Evolutionary conservation across 2,329 filamentous ascomycete genomes (phyloP), one percentile per base, ranked within the genome.

Genomic region (Fusarium sp.): DNA sequence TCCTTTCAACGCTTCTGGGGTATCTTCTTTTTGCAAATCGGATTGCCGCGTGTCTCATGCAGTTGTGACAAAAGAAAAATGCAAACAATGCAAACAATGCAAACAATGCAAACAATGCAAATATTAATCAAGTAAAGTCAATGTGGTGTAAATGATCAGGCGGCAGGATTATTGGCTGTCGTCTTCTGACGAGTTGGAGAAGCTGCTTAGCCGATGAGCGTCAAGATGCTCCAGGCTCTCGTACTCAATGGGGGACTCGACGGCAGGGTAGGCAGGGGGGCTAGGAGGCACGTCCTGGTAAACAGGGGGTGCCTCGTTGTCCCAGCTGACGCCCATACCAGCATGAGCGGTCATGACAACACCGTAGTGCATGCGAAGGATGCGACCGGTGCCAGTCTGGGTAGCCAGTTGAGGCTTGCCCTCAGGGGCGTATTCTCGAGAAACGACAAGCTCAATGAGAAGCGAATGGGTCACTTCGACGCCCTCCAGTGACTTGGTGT

Each of bases 271-370:
- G 7, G 83, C 85, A 0, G 95, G 95, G 47, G 95, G 95, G 73
- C 91, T 93, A 3, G 89, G 90, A 1, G 95, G 94, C 40, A 98
- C 94, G 75, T 98, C 93, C 78, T 96, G 91, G 80, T 99, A 99
- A 70, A 96, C 88, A 1, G 95, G 95, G 14, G 95, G 95, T 74
- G 92, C 89, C 82, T 99, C 95, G 79, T 97, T 95, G 72, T 98
- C 95, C 95, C 96, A 99, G 71, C 91, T 93, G 73, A 99, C 94
- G 49, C 95, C 94, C 76, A 97, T 86, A 19, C 95, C 95, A 20
- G 88, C 87, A 61, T 92, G 88, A 80, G 97, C 91, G 6, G 94
- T 97, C 55, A 98, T 85, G 57, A 89, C 83, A 52, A 96, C 85
- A 72, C 87, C 88, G 82, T 97, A 98, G 77, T 97, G 93, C 86